phyloP scores from a whole-genome alignment of 2,329 filamentous ascomycete genomes.

The Purpureocillium lavendulum region DNA sequence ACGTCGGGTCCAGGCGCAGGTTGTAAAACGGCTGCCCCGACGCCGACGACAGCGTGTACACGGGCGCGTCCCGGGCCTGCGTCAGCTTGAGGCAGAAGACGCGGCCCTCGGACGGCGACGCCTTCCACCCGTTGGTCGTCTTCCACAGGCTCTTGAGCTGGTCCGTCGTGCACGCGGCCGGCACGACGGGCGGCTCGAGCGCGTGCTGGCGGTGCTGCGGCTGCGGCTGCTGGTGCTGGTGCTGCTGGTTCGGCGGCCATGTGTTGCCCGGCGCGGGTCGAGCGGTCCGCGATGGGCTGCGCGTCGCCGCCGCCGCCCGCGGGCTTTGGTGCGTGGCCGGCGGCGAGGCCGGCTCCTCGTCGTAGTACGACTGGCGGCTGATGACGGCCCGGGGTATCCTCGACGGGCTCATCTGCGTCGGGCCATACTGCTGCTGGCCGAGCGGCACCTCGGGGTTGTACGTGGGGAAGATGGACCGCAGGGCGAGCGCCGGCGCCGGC shows the following conservation, averaged over 20 bases:
- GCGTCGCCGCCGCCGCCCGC: no score
- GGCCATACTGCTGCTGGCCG: constrained; percentile 61
- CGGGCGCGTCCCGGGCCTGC: constrained; percentile 50
- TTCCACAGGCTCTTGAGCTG: constrained; percentile 61
- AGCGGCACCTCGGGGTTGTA: constrained; percentile 63
- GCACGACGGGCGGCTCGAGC: constrained; percentile 33
- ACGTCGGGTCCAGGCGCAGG: constrained; percentile 55
- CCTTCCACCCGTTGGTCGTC: constrained; percentile 61
- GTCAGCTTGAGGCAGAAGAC: constrained; percentile 51
- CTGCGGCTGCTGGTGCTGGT: constrained; percentile 12
- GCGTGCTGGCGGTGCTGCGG: no score
- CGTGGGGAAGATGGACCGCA: constrained; percentile 68
- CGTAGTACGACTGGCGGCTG: constrained; percentile 52
- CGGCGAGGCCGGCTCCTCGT: constrained; percentile 10
- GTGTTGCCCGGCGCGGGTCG: constrained; percentile 6
- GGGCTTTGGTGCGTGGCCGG: constrained; percentile 1
- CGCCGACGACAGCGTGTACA: constrained; percentile 57
- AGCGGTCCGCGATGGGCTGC: no score
- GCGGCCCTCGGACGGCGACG: constrained; percentile 48
- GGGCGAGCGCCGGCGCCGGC: constrained; percentile 19
- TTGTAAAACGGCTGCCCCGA: constrained; percentile 56
- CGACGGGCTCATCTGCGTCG: constrained; percentile 55
- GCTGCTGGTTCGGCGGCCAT: constrained; percentile 16
- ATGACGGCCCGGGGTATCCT: constrained; percentile 57
- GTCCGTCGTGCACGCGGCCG: constrained; percentile 46